Evolutionary conservation across 371 early-diverging fungal genomes (phyloP).

Genomic region (Mortierella sp.): DNA sequence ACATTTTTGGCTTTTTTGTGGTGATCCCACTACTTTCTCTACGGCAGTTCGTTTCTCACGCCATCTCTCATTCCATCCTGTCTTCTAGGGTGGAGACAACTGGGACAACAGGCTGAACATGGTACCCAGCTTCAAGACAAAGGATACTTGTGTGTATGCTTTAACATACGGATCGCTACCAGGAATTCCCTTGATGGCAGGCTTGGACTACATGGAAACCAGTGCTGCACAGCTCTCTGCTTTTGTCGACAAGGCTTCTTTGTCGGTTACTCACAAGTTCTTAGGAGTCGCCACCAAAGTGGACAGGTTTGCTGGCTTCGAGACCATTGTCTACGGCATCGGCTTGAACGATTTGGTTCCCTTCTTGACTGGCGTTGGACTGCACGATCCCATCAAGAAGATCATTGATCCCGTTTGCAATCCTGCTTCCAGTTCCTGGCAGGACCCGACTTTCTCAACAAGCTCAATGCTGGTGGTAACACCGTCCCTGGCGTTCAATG

Average conservation of each 20-base stretch:
- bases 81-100: slow-evolving; percentile 33
- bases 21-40: background rate
- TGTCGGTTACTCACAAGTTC: slow-evolving; percentile 46
- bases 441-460: slow-evolving; percentile 17
- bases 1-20: background rate
- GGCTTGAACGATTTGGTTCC: slow-evolving; percentile 22
- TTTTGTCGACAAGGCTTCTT: slow-evolving; percentile 49
- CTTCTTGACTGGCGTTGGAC: slow-evolving; percentile 27
- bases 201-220: slow-evolving; percentile 46
- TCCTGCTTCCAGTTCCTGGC: slow-evolving; percentile 48
- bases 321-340: slow-evolving; percentile 46
- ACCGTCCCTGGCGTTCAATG: slow-evolving; percentile 44
- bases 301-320: slow-evolving; percentile 45
- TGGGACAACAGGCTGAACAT: slow-evolving; percentile 54
- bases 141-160: slow-evolving; percentile 40
- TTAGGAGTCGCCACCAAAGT: slow-evolving; percentile 42
- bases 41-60: no score
- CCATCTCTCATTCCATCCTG: no score
- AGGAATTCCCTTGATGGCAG: slow-evolving; percentile 43
- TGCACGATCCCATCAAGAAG: slow-evolving; percentile 25
- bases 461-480: slow-evolving; percentile 43
- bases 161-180: slow-evolving; percentile 40
- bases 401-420: slow-evolving; percentile 38
- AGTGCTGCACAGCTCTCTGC: slow-evolving; percentile 34
- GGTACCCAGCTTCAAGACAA: slow-evolving; percentile 26